These are phyloP conservation scores for Lipomyces anomalus DNA, from an alignment of 805 yeast genomes.

Conservation along the genomic window DNA sequence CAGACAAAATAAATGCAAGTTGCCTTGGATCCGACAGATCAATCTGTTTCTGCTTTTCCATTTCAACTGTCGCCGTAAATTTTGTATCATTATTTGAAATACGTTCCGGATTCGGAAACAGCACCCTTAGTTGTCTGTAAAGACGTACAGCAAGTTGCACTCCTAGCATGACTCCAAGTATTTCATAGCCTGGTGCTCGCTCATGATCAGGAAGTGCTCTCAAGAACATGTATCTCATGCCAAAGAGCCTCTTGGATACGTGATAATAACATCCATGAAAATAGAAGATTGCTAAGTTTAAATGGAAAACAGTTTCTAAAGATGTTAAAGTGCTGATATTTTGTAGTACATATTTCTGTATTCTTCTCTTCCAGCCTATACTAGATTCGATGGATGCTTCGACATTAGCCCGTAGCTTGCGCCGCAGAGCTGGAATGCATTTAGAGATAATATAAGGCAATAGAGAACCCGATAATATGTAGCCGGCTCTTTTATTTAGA, in stretches of 20 bases:
- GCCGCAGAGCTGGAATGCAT: conserved; percentile 20
- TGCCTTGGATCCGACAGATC: conserved; percentile 52
- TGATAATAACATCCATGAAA: conserved; percentile 78
- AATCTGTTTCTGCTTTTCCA: conserved; percentile 28
- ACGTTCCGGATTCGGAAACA: neutral
- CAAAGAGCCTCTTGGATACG: conserved; percentile 67
- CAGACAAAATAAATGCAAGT: conserved; percentile 63
- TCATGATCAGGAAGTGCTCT: conserved; percentile 35
- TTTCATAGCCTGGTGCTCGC: conserved; percentile 56
- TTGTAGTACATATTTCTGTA: conserved; percentile 8
- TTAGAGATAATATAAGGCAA: conserved; percentile 49
- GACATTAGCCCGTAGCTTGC: conserved; percentile 24
- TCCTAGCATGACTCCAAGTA: conserved; percentile 48
- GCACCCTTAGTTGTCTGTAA: conserved; percentile 1
- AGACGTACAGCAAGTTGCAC: conserved; percentile 27
- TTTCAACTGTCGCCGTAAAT: conserved; percentile 6
- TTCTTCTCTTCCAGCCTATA: neutral
- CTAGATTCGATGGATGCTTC: neutral
- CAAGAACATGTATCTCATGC: conserved; percentile 54
- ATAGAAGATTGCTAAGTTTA: conserved; percentile 78
- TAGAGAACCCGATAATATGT: conserved; percentile 53
- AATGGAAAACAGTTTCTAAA: conserved; percentile 44
- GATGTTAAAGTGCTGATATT: conserved; percentile 11
- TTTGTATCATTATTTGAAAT: conserved; percentile 1
- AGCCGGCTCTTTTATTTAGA: conserved; percentile 35